These are phyloP conservation scores for Cytospora leucostoma DNA, from an alignment of 2,329 filamentous ascomycete genomes.

Conservation along the genomic window DNA sequence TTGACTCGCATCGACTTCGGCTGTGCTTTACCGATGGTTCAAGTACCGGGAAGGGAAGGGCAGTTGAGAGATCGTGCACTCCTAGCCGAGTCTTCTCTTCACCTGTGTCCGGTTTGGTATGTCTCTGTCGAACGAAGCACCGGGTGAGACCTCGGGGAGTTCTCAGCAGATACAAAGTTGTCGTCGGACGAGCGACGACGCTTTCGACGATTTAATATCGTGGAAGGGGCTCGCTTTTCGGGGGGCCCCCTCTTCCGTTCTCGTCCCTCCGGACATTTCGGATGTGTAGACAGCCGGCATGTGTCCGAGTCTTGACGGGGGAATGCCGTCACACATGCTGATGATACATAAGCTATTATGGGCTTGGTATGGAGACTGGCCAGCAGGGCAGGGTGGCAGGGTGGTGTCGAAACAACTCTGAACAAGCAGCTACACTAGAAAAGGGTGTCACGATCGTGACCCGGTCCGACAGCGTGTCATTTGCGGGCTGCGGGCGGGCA, in stretches of 20 bases:
- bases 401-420: not conserved
- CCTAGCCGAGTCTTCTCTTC: not conserved
- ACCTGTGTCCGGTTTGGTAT: not conserved
- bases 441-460: conserved; percentile 14
- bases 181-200: not conserved
- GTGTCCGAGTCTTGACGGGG: not conserved
- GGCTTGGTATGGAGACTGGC: not conserved
- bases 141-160: not conserved
- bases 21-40: not conserved
- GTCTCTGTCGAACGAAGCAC: not conserved
- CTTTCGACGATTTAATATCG: not conserved
- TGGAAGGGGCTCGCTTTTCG: not conserved
- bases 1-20: not conserved
- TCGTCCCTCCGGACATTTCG: not conserved
- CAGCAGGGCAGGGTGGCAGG: not conserved
- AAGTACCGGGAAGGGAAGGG: too few species aligned
- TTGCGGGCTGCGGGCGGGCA: conserved; percentile 6
- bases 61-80: not conserved
- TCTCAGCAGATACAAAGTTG: not conserved
- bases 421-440: not conserved
- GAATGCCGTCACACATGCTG: not conserved
- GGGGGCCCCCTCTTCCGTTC: too few species aligned
- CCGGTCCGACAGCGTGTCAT: conserved; percentile 5
- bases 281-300: not conserved
- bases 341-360: not conserved